Base-by-base conservation (phyloP, 2,329 filamentous ascomycete genomes). In the Eutypella sp. region DNA sequence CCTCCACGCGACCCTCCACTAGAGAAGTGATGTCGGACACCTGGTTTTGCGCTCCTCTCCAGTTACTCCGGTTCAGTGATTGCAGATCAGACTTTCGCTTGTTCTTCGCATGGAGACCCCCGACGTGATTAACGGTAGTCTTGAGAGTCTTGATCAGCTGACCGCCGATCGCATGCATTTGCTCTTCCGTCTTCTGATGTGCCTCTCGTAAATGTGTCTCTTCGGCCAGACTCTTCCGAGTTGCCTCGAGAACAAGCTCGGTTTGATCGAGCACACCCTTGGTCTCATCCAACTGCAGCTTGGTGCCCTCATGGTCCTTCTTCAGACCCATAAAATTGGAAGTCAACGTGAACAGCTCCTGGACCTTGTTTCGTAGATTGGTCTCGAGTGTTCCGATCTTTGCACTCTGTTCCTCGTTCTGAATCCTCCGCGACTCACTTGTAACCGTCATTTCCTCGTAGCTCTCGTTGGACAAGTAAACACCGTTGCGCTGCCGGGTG, bases 361-460 rank as follows among this genome's bases (percentile, higher is more conserved):
- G 90, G 2, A 95, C 85, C 64, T 96, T 97, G 70, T 95, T 93
- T 19, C 89, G 83, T 45, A 99, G 73, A 58, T 93, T 96, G 31
- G 79, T 80, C 64, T 99, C 93, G 70, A 97, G 85, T 0, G 89
- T 91, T 61, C 95, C 89, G 40, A 99, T 90, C 65, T 89, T 92
- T 55, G 92, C 90, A 7, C 84, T 79, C 60, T 97, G 92, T 63
- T 99, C 93, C 58, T 97, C 92, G 55, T 85, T 87, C 33, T 97
- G 78, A 51, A 97, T 96, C 11, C 89, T 79, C 43, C 91, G 80
- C 2, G 92, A 96, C 66, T 99, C 93, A 66, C 87, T 96, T 64
- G 96, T 85, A 5, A 88, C 87, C 0, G 84, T 92, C 69, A 99
- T 86, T 57, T 95, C 88, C 62, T 97, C 92, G 60, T 90, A 96